Percentiles rank a stretch among this genome's conserved stretches.
These are phyloP conservation scores for Picochlorum costavermella DNA, from an alignment of 139 green algal genomes.

Conservation along the genomic window DNA sequence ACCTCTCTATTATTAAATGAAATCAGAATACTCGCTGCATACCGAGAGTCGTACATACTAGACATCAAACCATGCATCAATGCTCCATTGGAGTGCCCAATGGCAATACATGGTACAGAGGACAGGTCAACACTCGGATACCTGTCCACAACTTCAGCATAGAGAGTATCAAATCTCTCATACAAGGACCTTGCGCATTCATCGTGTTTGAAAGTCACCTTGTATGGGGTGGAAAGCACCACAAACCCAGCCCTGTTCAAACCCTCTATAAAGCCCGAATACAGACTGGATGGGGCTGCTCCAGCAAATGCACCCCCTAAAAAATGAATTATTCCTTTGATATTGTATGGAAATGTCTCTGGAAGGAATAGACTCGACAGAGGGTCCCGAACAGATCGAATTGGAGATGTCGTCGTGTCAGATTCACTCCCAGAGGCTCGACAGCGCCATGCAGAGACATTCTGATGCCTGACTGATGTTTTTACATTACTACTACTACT, in stretches of 20 bases:
- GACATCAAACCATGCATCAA: constrained; percentile 67
- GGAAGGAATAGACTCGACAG: neutral
- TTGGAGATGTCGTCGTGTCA: no score
- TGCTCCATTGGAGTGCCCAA: constrained; percentile 80
- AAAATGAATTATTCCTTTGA: constrained; percentile 68
- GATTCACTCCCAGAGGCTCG: no score
- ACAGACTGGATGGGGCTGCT: constrained; percentile 67
- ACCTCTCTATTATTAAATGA: constrained; percentile 82
- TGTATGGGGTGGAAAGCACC: constrained; percentile 59
- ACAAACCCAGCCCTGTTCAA: constrained; percentile 46
- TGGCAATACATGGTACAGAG: constrained; percentile 63
- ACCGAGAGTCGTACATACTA: constrained; percentile 3
- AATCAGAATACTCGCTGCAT: constrained; percentile 70
- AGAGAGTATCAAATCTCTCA: constrained; percentile 40
- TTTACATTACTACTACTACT: no score
- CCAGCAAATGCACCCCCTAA: constrained; percentile 84
- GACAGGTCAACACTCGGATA: constrained; percentile 14
- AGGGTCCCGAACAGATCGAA: neutral
- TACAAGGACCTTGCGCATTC: constrained; percentile 65
- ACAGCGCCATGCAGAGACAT: no score
- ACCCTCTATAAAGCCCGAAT: constrained; percentile 58
- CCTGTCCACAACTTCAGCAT: constrained; percentile 28
- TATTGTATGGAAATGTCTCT: neutral
- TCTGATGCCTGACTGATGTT: no score
- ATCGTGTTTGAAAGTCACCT: constrained; percentile 78